Base-by-base conservation (phyloP, 495 filamentous ascomycete genomes). In the Durotheca rogersii region DNA sequence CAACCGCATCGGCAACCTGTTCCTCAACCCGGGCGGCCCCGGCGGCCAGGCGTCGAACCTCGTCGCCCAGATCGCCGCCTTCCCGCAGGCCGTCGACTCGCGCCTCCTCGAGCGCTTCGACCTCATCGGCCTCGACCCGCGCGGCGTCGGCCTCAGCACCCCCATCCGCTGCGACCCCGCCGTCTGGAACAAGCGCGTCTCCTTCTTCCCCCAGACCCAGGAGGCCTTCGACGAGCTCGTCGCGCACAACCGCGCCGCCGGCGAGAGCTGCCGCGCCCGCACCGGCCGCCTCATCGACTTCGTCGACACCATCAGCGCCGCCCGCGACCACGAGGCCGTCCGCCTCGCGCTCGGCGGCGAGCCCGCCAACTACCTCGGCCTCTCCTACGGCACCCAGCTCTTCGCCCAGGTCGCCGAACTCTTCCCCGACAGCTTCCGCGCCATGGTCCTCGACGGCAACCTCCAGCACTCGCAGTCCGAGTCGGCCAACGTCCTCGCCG, bases 351-450 rank as follows among this genome's bases (percentile, higher is more conserved):
- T 74, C 1, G 54, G 60, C 30, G 68, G 41, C 27, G 59, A 66
- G 48, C 62, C 65, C 41, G 46, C 55, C 17, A 62, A 51, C 19
- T 62, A 58, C 11, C 18, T 67, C 4, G 80, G 80, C 4, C 65
- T 78, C 2, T 81, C 78, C 0, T 83, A 83, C 60, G 80, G 79
- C 2, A 80, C 77, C 4, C 50, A 78, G 15, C 61, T 82, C 1
- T 80, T 80, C 7, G 53, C 69, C 61, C 80, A 51, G 41, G 67
- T 63, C 34, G 66, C 66, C n/a, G 62, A 63, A 42, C 49, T 67
- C 15, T 67, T 48, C 51, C 66, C 66, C 10, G 48, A 66, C 19
- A 53, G 47, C 44, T 46, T 69, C 43, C 37, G 64, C 11, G 43
- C 60, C 2, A 44, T 69, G 17, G 54, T 57, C 1, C 55, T 65